A percentile compares a stretch with the other conserved stretches of the same genome.
Evolutionary conservation across 768 basidiomycete species (phyloP).

Genomic region (Calocera viscosa): DNA sequence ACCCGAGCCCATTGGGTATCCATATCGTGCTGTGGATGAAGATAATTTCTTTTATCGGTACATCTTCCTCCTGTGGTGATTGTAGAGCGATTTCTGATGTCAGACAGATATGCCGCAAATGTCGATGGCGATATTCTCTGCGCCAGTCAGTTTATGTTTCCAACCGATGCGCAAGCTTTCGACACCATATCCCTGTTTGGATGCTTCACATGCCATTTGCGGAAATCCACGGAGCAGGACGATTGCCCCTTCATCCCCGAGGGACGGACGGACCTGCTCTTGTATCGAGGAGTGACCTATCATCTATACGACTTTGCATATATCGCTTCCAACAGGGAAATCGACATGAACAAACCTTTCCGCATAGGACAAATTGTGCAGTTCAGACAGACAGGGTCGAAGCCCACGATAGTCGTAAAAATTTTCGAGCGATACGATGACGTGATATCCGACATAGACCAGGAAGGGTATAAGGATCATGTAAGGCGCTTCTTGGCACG

Average conservation of each 20-base stretch:
- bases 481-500: neutral
- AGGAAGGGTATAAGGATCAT: neutral
- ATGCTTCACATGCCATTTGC: constrained; percentile 1
- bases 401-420: neutral
- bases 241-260: neutral
- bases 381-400: neutral
- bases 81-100: neutral
- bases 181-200: neutral
- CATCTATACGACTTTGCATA: neutral
- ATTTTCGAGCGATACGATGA: neutral
- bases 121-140: neutral
- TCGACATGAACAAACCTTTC: neutral
- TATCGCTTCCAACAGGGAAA: neutral
- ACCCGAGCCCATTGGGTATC: constrained; percentile 21
- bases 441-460: neutral
- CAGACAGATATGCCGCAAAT: neutral
- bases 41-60: constrained; percentile 50
- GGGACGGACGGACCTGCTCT: neutral
- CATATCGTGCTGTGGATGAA: constrained; percentile 10
- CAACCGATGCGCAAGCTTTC: neutral
- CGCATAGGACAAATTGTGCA: neutral
- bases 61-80: constrained; percentile 8
- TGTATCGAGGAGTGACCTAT: neutral
- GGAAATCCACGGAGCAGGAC: neutral
- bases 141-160: neutral